A percentile compares a stretch with the other conserved stretches of the same genome.
phyloP scores from a whole-genome alignment of 345 rosid species.

The Mangifera indica region DNA sequence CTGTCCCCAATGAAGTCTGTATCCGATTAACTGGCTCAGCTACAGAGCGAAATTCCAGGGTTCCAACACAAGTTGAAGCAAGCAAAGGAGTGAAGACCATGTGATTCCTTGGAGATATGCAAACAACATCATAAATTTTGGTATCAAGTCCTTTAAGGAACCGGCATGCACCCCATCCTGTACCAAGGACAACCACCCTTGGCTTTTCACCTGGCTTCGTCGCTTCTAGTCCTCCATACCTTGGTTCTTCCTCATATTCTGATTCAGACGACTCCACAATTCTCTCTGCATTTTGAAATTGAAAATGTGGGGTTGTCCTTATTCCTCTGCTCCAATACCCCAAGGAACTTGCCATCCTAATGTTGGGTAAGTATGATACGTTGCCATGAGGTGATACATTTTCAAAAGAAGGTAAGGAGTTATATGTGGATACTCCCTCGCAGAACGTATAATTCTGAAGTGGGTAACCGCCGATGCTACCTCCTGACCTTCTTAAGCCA shows the following conservation, averaged over 20 bases:
- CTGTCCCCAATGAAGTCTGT: constrained; percentile 69
- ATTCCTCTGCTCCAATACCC: constrained; percentile 54
- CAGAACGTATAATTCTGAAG: constrained; percentile 19
- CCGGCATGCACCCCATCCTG: constrained; percentile 83
- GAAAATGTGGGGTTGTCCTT: constrained; percentile 38
- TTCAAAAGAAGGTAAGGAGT: constrained; percentile 24
- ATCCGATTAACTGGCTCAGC: constrained; percentile 84
- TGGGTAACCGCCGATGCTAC: constrained; percentile 22
- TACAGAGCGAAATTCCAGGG: constrained; percentile 87
- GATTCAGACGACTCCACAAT: constrained; percentile 36
- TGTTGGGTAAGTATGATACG: constrained; percentile 22
- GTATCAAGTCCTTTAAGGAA: constrained; percentile 68
- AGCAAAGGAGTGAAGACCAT: constrained; percentile 84
- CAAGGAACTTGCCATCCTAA: constrained; percentile 18
- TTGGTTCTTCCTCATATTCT: constrained; percentile 36
- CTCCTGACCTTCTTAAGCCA: constrained; percentile 51
- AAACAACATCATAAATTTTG: constrained; percentile 54
- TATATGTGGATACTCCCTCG: constrained; percentile 16
- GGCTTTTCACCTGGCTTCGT: constrained; percentile 68
- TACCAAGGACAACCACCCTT: constrained; percentile 70
- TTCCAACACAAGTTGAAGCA: constrained; percentile 76
- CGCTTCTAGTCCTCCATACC: constrained; percentile 52
- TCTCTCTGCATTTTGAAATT: constrained; percentile 36
- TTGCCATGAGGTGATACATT: constrained; percentile 21
- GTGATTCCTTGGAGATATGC: constrained; percentile 82